Base-by-base conservation (phyloP, 2,329 filamentous ascomycete genomes). In the Cladosporium austrohemisphaericum region DNA sequence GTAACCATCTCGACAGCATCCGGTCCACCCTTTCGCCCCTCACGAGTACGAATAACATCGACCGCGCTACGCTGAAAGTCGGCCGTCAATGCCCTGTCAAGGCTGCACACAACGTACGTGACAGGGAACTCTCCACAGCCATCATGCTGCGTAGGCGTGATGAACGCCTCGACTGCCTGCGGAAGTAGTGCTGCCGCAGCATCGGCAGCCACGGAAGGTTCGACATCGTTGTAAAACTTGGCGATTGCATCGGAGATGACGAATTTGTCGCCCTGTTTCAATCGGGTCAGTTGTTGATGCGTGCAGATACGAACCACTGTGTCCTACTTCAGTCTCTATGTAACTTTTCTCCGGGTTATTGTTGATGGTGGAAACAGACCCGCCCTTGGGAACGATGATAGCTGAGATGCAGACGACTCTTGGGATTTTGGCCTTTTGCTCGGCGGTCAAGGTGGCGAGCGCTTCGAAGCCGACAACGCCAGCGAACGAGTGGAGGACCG, bases 381-480 rank as follows among this genome's bases (percentile, higher is more conserved):
- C 31, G 3, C 52, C 55, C 14, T 41, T 48, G 13, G 43, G 47
- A 6, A 58, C 13, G n/a, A 55, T 38, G 19, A 59, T 49, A 13
- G 55, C 48, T n/a, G 53, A 50, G 3, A 59, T 43, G 14, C 52
- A 58, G 33, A 58, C 35, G 10, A 55, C 40, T 14, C 41, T 33
- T 4, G 33, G 20, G 23, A 59, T 50, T 26, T 56, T 57, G 3
- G 33, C 41, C 16, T 52, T 54, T 5, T 52, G 36, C 1, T 31
- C 8, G 4, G 37, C n/a, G 22, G 48, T 56, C 13, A 57, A 29
- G 11, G 52, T 33, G 4, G 50, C 55, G 7, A 52, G 49, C 9
- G 55, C 57, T n/a, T 59, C 55, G 45, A 50, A 52, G 22, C 57
- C 57, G 3, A 50, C 45, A 5, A 57, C 32, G 9, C 57, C 55